phyloP scores from a whole-genome alignment of 192 early-diverging fungal species.

The Coemansia sp. region DNA sequence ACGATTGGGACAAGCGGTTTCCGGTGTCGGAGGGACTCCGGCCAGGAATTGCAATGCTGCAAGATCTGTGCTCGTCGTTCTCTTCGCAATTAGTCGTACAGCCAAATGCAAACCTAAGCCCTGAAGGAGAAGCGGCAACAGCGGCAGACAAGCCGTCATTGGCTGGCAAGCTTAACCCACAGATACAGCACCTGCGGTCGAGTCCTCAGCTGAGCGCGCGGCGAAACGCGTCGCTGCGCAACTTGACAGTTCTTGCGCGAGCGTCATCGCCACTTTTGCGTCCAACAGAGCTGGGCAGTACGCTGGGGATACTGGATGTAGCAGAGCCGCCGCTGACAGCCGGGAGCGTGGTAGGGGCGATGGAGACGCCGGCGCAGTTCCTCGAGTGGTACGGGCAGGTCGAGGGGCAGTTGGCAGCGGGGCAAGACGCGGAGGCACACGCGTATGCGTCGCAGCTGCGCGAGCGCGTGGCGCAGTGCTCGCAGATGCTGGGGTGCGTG shows the following conservation, averaged over 20 bases:
- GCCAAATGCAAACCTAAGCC: background rate
- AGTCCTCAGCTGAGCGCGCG: conserved; percentile 28
- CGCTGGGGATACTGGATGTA: background rate
- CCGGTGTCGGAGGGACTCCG: conserved; percentile 10
- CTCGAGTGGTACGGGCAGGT: conserved; percentile 90
- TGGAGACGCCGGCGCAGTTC: conserved; percentile 92
- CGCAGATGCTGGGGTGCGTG: conserved; percentile 61
- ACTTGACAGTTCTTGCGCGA: conserved; percentile 11
- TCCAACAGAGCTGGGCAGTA: background rate
- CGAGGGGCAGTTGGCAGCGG: conserved; percentile 77
- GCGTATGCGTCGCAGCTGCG: conserved; percentile 63
- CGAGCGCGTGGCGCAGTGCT: conserved; percentile 9
- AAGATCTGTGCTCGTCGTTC: conserved; percentile 13
- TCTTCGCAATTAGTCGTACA: conserved; percentile 9
- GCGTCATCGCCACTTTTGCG: background rate
- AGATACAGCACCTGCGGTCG: conserved; percentile 7
- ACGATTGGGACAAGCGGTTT: conserved; percentile 32
- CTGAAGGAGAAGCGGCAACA: background rate
- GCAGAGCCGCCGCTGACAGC: background rate
- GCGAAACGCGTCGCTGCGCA: conserved; percentile 25
- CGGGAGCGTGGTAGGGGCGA: conserved; percentile 51
- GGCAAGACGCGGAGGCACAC: conserved; percentile 79
- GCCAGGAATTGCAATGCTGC: conserved; percentile 11
- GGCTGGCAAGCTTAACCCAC: conserved; percentile 2
- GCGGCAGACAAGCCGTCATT: background rate